Base-by-base conservation (phyloP, 176 grass and related monocot species). In the Lolium perenne region DNA sequence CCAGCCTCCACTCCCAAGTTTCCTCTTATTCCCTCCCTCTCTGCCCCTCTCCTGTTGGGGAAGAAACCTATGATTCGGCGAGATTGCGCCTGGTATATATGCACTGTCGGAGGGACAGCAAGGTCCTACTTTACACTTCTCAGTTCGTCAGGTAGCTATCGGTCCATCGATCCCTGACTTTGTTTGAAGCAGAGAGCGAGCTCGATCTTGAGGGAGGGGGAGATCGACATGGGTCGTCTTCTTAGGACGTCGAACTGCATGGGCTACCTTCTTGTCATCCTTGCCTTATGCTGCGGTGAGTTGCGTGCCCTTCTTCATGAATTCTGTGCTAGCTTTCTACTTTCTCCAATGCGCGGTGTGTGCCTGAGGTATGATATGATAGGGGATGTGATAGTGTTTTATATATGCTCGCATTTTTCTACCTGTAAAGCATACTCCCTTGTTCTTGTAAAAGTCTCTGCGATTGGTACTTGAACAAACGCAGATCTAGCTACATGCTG, bases 1-100 rank as follows among this genome's bases (percentile, higher is more conserved):
- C 74, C 74, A 89, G 89, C 82, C 90, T 90, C 87, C 54, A 76
- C 10, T 86, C 90, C 85, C 90, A 94, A 94, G 93, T 94, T 94
- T 92, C 92, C 92, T 92, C 78, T 92, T 92, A 92, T 92, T 90
- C 91, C 84, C 76, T 78, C 46, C 53, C 77, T n/a, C 32, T 14
- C 50, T 3, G 29, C n/a, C 29, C 83, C 84, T 86, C 88, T 57
- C 87, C 92, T 84, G 78, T 32, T 8, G 56, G 32, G 3, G 80
- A 91, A 83, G 93, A 49, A 93, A 92, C 65, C 88, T 59, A 18
- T 50, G 91, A 93, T 95, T 93, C 91, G 35, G 10, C 60, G 12
- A 21, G 51, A 5, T 47, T 1, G 54, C 82, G 70, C 17, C 85
- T 60, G 66, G 81, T 84, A 92, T 90, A 88, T 90, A 90, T 92